These are phyloP conservation scores for Colletotrichum lindemuthianum DNA, from an alignment of 2,329 filamentous ascomycete species.

Conservation along the genomic window DNA sequence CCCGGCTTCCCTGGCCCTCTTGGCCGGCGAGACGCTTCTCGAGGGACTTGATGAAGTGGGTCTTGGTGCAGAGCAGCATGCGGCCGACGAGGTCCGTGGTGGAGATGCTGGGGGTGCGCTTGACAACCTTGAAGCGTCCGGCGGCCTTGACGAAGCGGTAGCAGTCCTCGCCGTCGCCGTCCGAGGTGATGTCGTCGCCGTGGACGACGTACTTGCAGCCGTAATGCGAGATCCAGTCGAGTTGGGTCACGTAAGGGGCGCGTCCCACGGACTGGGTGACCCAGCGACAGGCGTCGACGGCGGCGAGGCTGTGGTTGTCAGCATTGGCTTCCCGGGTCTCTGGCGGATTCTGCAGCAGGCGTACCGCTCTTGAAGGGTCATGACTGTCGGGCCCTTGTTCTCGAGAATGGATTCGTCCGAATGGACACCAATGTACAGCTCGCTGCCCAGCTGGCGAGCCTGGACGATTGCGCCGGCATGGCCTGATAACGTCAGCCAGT, in stretches of 20 bases:
- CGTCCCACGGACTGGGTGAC: constrained; percentile 83
- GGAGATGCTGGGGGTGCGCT: constrained; percentile 94
- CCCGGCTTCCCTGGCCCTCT: constrained; percentile 75
- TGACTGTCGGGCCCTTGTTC: constrained; percentile 98
- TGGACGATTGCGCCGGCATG: constrained; percentile 98
- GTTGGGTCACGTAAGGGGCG: constrained; percentile 93
- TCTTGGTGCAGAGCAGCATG: constrained; percentile 96
- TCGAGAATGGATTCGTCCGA: constrained; percentile 94
- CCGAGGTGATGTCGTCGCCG: constrained; percentile 96
- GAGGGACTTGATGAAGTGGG: constrained; percentile 89
- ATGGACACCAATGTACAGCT: constrained; percentile 92
- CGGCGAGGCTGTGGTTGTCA: constrained; percentile 72
- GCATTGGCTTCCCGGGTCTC: not conserved
- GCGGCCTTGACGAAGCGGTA: constrained; percentile 98
- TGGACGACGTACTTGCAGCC: constrained; percentile 96
- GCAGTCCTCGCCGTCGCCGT: constrained; percentile 92
- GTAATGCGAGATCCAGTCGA: constrained; percentile 95
- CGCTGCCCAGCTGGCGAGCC: constrained; percentile 87
- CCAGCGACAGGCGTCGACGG: constrained; percentile 96
- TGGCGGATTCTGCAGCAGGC: constrained; percentile 36
- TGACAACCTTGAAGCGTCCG: constrained; percentile 94
- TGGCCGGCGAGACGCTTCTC: constrained; percentile 73
- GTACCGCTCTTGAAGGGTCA: constrained; percentile 89
- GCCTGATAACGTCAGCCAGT: constrained; percentile 59
- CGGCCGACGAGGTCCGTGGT: constrained; percentile 98